Conservation (phyloP, 176 grass and related monocot genomes). For the Zizania latifolia region DNA sequence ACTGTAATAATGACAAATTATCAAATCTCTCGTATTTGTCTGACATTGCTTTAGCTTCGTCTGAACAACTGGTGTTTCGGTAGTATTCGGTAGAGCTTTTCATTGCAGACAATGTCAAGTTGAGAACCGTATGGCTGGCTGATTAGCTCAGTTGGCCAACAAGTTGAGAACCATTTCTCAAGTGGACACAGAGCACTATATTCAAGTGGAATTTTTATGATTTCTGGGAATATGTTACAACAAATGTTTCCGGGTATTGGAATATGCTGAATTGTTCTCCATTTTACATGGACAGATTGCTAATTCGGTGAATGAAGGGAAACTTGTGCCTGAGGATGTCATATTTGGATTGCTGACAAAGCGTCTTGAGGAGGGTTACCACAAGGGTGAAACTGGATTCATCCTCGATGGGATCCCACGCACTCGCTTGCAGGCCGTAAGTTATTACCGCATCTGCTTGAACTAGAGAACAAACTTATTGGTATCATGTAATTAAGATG, state of each 20-base stretch:
- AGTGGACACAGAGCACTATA: neutral
- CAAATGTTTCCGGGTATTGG: neutral
- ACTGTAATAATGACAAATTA: too few species aligned
- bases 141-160: neutral
- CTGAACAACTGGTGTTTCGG: neutral
- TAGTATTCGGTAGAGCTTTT: neutral
- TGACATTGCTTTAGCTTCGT: neutral
- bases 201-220: neutral
- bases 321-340: conserved; percentile 79
- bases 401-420: conserved; percentile 92
- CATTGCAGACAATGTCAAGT: neutral
- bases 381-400: conserved; percentile 88
- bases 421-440: conserved; percentile 77
- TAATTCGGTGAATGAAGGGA: conserved; percentile 73
- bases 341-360: conserved; percentile 92
- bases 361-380: conserved; percentile 77
- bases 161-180: neutral
- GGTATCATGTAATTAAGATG: neutral
- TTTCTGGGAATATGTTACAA: neutral
- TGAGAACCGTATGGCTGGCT: neutral
- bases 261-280: conserved; percentile 5
- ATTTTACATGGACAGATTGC: conserved; percentile 51
- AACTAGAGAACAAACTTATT: neutral
- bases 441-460: neutral
- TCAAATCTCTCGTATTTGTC: too few species aligned